Evolutionary conservation across 495 filamentous ascomycete genomes (phyloP), one percentile per base, ranked within the genome.

Genomic region (Aspergillus ostianus): DNA sequence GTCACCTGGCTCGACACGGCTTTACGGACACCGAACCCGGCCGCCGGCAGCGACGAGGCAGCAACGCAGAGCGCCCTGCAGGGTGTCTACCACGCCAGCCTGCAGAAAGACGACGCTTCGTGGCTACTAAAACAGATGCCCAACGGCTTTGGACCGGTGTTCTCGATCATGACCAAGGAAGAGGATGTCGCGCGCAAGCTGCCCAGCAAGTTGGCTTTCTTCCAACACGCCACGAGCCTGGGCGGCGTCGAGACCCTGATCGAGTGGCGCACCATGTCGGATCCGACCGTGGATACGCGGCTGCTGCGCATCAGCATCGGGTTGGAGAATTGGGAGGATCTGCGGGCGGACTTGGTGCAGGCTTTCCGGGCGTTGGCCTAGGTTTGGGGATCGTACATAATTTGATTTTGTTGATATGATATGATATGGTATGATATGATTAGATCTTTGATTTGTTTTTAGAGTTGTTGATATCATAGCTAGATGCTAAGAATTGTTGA

Each of bases 241-340:
- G 94, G 94, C 4, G 92, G 93, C 2, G 92, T 98, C 10, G 94
- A 98, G 84, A 92, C 89, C 63, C 75, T 97, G 81, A 90, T 98
- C 67, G 81, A 67, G 70, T 80, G 70, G 81, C 75, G 65, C 56
- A 84, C 88, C 23, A 93, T 98, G 93, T 86, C 83, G 55, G 94
- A 98, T 79, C 51, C 71, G 15, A 77, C 61, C 10, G 87, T 92
- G 55, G 92, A 96, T 70, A 82, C 78, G 64, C 75, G 84, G 63
- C 69, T 98, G 69, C 67, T 96, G 71, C 80, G 94, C 55, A 73
- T 98, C 50, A 96, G 92, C 72, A 76, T 97, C 48, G 94, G 94
- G 0, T 77, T 96, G 18, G 94, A 98, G 77, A 84, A 80, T 36
- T 92, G 87, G 85, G 87, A 93, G 74, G 94, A 98, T 74, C 69